These are phyloP conservation scores for Chrysosphaeria jannelii DNA, from an alignment of 2,329 filamentous ascomycete genomes.

Conservation along the genomic window DNA sequence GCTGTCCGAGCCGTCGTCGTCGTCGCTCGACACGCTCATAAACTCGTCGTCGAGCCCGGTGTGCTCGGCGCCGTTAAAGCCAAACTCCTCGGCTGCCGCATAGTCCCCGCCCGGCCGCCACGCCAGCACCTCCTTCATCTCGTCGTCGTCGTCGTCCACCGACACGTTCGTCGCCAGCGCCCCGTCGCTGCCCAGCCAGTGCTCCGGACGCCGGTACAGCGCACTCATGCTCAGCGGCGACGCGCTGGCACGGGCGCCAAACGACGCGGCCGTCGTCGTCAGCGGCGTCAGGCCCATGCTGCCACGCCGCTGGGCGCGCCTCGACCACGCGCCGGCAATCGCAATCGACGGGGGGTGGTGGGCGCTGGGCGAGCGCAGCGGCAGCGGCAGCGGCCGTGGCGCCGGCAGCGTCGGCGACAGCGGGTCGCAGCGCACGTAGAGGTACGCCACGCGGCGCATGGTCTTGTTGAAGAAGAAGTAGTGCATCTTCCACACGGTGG, in stretches of 20 bases:
- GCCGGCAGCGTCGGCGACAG: constrained; percentile 34
- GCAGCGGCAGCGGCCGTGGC: constrained; percentile 9
- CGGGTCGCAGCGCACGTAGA: constrained; percentile 73
- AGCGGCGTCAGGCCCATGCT: background rate
- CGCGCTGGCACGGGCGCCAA: constrained; percentile 6
- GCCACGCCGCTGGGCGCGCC: constrained; percentile 3
- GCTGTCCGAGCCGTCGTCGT: constrained; percentile 8
- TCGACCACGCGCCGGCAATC: constrained; percentile 1
- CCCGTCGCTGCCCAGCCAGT: constrained; percentile 50
- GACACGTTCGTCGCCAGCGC: constrained; percentile 14
- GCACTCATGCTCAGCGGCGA: constrained; percentile 12
- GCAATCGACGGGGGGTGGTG: constrained; percentile 3
- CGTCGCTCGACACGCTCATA: too few species aligned
- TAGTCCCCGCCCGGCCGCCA: constrained; percentile 28
- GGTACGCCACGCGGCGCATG: constrained; percentile 73
- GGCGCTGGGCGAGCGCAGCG: constrained; percentile 3
- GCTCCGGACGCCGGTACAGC: constrained; percentile 58
- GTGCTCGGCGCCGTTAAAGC: too few species aligned
- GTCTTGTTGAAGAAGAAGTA: constrained; percentile 96
- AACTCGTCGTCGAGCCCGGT: constrained; percentile 16
- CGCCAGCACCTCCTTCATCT: constrained; percentile 18
- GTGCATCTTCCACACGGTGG: constrained; percentile 79
- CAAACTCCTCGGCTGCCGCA: constrained; percentile 23
- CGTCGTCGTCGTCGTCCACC: constrained; percentile 18
- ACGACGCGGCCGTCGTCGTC: background rate